Evolutionary conservation across 2,329 filamentous ascomycete species (phyloP), one percentile per base, ranked within the genome.

Genomic region (Chrysosporium keratinophilum): DNA sequence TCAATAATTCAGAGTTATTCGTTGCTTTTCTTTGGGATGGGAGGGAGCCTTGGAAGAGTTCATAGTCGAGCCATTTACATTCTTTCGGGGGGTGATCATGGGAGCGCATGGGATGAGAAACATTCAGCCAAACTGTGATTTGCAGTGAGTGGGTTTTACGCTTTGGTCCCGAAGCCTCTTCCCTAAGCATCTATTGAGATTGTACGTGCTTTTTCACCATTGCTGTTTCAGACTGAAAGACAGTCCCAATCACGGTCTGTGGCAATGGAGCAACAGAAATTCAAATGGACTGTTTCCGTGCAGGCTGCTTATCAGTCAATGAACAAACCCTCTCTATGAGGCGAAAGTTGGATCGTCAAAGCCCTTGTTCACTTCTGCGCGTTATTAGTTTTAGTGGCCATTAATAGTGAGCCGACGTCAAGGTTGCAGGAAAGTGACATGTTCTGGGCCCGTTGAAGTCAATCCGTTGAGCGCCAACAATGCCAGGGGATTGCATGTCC

Each of bases 361-460:
- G 11, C 50, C 43, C 50, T 23, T 52, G 50, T 34, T 37, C 28
- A 14, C 35, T 41, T 3, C 23, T 28, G 23, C 23, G 23, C 7
- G 48, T 46, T 15, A 33, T 15, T 47, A 5, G 11, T n/a, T n/a
- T n/a, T 14, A 12, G 15, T 47, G 37, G 50, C 50, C 31, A 46
- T n/a, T 42, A 7, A 28, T 4, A 35, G 31, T 52, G 41, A 52
- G 7, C 48, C 40, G 49, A 44, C 33, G 37, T n/a, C 49, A 52
- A 44, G 50, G 42, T 37, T 53, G 50, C 48, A 50, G 48, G 48
- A 37, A n/a, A 46, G 50, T 40, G 50, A 35, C 43, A 46, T 39
- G 50, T 53, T 53, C 50, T 53, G 50, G 50, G 15, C 50, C 40
- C 39, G n/a, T 44, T 20, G 50, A 52, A 37, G 19, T 15, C 44